Conservation (phyloP, 176 grass and related monocot species). For the Panicum miliaceum region DNA sequence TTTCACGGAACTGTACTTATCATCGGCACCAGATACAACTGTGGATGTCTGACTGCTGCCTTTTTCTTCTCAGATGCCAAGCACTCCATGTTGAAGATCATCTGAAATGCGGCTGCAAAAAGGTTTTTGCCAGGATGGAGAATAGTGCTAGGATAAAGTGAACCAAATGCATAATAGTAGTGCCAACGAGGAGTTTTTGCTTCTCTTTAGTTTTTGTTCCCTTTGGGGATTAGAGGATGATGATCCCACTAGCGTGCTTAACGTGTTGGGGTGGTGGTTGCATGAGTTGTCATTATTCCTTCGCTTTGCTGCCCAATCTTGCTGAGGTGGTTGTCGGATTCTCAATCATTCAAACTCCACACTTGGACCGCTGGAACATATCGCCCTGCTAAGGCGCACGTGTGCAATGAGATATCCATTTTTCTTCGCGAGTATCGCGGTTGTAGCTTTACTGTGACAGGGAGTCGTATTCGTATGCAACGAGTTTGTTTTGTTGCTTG, state of each 20-base stretch:
- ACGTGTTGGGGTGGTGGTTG: not conserved
- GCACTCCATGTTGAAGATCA: not conserved
- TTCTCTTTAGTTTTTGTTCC: not conserved
- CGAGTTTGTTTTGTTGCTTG: not conserved
- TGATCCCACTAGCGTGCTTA: conserved; percentile 4
- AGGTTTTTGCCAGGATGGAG: conserved; percentile 8
- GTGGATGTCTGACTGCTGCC: not conserved
- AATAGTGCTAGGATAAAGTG: conserved; percentile 27
- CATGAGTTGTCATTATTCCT: conserved; percentile 25
- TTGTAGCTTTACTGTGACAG: not conserved
- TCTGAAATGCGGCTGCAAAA: not conserved
- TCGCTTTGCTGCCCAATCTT: conserved; percentile 7
- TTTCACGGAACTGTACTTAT: not conserved
- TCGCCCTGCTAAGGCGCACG: not conserved
- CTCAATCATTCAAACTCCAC: not conserved
- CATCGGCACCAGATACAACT: not conserved
- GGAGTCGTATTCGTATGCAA: not conserved
- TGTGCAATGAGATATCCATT: not conserved
- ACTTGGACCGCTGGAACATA: not conserved
- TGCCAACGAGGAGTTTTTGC: not conserved
- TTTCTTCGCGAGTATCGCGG: not conserved
- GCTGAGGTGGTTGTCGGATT: conserved; percentile 19
- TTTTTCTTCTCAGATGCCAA: conserved; percentile 37
- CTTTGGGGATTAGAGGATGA: not conserved
- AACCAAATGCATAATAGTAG: not conserved